Percentiles rank a stretch among this genome's conserved stretches.
Conservation (phyloP, 2,329 filamentous ascomycete genomes). For the Magnaporthiopsis incrustans region DNA sequence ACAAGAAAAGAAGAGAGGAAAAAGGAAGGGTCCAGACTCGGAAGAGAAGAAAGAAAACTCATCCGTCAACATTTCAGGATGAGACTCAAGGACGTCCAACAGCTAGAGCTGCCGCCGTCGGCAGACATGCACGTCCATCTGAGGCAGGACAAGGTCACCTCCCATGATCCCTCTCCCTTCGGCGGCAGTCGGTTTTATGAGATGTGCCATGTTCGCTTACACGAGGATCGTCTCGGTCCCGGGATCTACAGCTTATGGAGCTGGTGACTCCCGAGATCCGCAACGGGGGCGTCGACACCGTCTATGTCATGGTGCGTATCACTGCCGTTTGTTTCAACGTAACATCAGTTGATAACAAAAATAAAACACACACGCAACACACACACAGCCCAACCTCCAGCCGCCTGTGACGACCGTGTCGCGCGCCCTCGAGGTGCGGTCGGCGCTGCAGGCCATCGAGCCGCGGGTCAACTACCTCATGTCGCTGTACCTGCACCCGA, state of each 20-base stretch:
- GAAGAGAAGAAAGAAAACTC: not conserved
- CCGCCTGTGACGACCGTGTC: conserved; percentile 54
- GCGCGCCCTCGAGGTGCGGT: conserved; percentile 59
- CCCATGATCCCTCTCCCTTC: conserved; percentile 27
- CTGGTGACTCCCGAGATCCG: conserved; percentile 21
- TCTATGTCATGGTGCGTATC: conserved; percentile 33
- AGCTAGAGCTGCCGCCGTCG: conserved; percentile 48
- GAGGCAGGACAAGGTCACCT: conserved; percentile 56
- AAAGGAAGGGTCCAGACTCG: not conserved
- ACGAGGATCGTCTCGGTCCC: not conserved
- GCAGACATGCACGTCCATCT: conserved; percentile 67
- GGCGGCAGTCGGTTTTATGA: not conserved
- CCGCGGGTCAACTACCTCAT: conserved; percentile 62
- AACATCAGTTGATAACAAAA: conserved; percentile 5
- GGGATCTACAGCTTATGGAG: conserved; percentile 16
- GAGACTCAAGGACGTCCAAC: conserved; percentile 20
- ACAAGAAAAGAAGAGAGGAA: no score
- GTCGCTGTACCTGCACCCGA: conserved; percentile 57
- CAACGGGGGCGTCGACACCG: conserved; percentile 58
- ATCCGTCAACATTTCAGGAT: conserved; percentile 15
- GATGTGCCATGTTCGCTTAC: conserved; percentile 24
- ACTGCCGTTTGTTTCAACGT: no score
- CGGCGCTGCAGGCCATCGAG: conserved; percentile 50
- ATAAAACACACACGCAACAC: conserved; percentile 25
- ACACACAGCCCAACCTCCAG: conserved; percentile 49